These are phyloP conservation scores for Solanum chmielewskii DNA, from an alignment of 257 asterid genomes.

Conservation along the genomic window DNA sequence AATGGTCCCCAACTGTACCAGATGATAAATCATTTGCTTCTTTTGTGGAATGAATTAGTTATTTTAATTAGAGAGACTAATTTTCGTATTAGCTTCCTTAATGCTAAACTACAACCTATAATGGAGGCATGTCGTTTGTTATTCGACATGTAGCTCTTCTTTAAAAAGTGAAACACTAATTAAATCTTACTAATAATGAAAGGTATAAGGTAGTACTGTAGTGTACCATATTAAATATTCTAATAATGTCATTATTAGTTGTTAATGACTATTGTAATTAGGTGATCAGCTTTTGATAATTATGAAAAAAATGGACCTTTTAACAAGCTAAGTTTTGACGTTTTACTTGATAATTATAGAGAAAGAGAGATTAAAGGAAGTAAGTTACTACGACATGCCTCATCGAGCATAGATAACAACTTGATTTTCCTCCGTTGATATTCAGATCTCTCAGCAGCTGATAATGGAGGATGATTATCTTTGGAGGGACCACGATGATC, in stretches of 20 bases:
- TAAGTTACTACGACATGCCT: constrained; percentile 27
- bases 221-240: neutral
- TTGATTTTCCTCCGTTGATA: constrained; percentile 59
- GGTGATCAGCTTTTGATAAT: neutral
- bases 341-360: neutral
- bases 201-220: neutral
- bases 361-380: neutral
- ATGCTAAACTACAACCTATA: constrained; percentile 26
- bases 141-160: constrained; percentile 69
- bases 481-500: constrained; percentile 6
- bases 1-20: constrained; percentile 28
- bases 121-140: constrained; percentile 62
- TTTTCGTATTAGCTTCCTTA: constrained; percentile 14
- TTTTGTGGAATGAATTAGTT: neutral
- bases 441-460: constrained; percentile 50
- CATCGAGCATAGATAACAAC: constrained; percentile 69
- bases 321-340: neutral
- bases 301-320: neutral
- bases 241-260: neutral
- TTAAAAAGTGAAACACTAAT: neutral
- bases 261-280: neutral
- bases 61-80: neutral
- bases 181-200: neutral
- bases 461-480: constrained; percentile 28
- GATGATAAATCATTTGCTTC: neutral